Percentiles rank a stretch among this genome's conserved stretches.
Evolutionary conservation across 2,329 filamentous ascomycete species (phyloP).

Genomic region (Diaporthe ilicicola): DNA sequence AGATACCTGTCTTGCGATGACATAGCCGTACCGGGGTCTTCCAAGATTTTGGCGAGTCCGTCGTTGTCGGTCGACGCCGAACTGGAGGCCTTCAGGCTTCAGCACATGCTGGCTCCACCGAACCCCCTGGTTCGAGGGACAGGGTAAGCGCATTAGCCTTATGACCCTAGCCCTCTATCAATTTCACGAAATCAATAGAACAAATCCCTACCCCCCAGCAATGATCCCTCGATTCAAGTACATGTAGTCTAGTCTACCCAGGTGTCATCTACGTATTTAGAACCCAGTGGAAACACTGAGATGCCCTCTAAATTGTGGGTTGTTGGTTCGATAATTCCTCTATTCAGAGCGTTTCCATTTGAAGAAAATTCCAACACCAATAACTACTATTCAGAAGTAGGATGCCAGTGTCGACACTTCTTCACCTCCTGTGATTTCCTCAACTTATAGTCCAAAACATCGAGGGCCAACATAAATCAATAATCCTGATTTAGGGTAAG

Average conservation of each 20-base stretch:
- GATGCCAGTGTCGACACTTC: no score
- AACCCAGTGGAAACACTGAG: no score
- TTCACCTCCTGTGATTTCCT: no score
- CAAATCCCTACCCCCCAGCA: background rate
- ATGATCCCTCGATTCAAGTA: background rate
- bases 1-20: background rate
- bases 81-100: conserved; percentile 25
- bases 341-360: no score
- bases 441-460: no score
- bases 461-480: background rate
- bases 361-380: no score
- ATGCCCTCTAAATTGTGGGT: no score
- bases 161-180: background rate
- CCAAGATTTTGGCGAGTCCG: background rate
- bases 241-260: no score
- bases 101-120: conserved; percentile 12
- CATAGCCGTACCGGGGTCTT: background rate
- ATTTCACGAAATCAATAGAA: background rate
- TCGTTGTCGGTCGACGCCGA: background rate
- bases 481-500: background rate
- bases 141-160: background rate
- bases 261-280: no score
- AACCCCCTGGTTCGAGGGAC: conserved; percentile 21
- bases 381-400: no score
- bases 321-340: no score